Conservation (phyloP, 2,329 filamentous ascomycete species). For the Sporothrix luriei region DNA sequence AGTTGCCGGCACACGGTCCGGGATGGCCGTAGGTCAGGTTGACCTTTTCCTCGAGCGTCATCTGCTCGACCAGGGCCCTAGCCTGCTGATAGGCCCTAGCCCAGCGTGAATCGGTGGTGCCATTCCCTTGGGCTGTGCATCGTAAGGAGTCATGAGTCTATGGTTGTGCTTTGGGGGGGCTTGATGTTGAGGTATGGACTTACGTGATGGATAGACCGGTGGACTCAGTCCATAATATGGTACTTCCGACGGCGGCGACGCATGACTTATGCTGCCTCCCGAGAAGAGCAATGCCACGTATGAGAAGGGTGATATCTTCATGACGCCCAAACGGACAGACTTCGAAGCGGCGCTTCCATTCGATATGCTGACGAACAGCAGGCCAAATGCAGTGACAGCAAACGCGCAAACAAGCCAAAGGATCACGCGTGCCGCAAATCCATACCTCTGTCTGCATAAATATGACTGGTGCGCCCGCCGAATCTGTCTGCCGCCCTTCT, state of each 20-base stretch:
- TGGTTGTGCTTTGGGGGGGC: neutral
- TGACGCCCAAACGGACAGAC: neutral
- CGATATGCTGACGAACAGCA: neutral
- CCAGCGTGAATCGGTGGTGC: constrained; percentile 42
- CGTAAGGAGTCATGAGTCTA: neutral
- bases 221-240: constrained; percentile 45
- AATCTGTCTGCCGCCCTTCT: neutral
- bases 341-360: neutral
- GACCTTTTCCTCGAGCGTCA: constrained; percentile 48
- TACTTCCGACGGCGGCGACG: constrained; percentile 36
- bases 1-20: constrained; percentile 43
- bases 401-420: neutral
- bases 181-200: constrained; percentile 12
- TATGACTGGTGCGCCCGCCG: fast-evolving
- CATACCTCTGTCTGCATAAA: neutral
- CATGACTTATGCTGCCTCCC: neutral
- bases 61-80: constrained; percentile 43
- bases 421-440: neutral
- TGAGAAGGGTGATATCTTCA: constrained; percentile 6
- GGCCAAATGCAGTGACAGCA: neutral
- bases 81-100: constrained; percentile 44
- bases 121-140: constrained; percentile 39
- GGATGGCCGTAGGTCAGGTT: constrained; percentile 46
- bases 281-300: constrained; percentile 5
- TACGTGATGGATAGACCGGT: constrained; percentile 44